Evolutionary conservation across 2,329 filamentous ascomycete genomes (phyloP), one percentile per base, ranked within the genome.

Genomic region (Rutstroemia sydowiana): DNA sequence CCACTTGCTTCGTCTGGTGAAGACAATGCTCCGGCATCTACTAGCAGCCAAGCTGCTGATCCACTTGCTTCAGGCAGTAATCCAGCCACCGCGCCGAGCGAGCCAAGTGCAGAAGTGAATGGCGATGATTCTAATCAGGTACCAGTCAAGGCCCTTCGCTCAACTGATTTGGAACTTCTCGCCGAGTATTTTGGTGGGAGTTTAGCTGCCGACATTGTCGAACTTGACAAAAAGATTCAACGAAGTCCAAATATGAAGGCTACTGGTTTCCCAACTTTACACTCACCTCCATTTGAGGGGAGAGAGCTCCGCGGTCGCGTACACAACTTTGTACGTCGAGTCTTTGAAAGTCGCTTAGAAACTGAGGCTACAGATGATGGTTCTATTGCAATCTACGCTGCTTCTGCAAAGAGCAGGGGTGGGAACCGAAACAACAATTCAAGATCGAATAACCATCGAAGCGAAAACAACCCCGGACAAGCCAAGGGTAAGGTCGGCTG

Each of bases 291-390:
- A 3, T 78, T 87, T 36, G 68, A 71, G 3, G 81, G 86, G 59
- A 82, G 83, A 57, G 75, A 77, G 16, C 65, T 74, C 51, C 80
- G 84, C 7, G 82, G 81, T 34, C 72, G 77, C 56, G 77, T 86
- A 7, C 85, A 88, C 64, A 43, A 51, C 9, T 52, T 61, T 37
- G 52, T 87, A 18, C 81, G 85, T 34, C 75, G 76, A 10, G 79
- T 87, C 51, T 88, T 88, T 63, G 68, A 73, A 16, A 79, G 76
- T 6, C 75, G 76, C 45, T 69, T 88, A 13, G 82, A 86, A 58
- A 85, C 82, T 1, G 70, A 70, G 5, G 84, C 83, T 32, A 73
- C 81, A 50, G 69, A 73, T 21, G 75, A 83, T 45, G 78, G 79
- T 45, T 68, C 72, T 2, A 78, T 85, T 57, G 70, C 73, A n/a